Base-by-base conservation (phyloP, 1,139 yeast species). In the Chernovozyma aurita region DNA sequence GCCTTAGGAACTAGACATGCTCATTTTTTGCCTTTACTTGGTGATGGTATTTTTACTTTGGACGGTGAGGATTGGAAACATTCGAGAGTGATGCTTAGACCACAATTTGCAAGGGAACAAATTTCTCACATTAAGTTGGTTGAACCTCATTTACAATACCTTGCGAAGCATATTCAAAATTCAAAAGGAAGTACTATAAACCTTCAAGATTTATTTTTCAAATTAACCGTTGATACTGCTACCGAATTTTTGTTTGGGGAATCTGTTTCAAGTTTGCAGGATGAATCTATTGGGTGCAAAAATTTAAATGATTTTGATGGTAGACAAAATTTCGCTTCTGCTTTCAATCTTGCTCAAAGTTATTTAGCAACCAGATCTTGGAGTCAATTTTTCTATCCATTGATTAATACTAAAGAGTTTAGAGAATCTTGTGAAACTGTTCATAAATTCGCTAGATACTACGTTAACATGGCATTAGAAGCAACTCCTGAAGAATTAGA, bases 61-160 rank as follows among this genome's bases (percentile, higher is more conserved):
- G 76, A 72, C 39, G 78, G 78, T 13, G 65, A 58, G 24, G 76
- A 73, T 2, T 76, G 81, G 81, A 70, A 71, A 45, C 78, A 73
- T 45, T 63, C 76, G 27, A 59, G 81, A 36, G 69, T 76, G 3
- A 55, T 76, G 65, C 63, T 76, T 48, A 61, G 80, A 37, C 78
- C 79, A 1, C 79, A 73, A 50, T 75, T 75, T 51, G 64, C 71
- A 20, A 61, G 77, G 39, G 76, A 73, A 46, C 76, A 70, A 45
- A 67, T 76, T 28, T 59, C 70, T 11, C 73, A 68, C 39, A 62
- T 73, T 16, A 59, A 60, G 36, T 44, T 64, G 6, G 59, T 74
- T 44, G 76, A 72, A 43, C 65, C 63, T 5, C 78, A 74, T 43
- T 46, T 72, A 12, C 67, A 66, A 44, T 50, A 51, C 4, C 53